These are phyloP conservation scores for Quercus variabilis DNA, from an alignment of 306 rosid species.

Conservation along the genomic window DNA sequence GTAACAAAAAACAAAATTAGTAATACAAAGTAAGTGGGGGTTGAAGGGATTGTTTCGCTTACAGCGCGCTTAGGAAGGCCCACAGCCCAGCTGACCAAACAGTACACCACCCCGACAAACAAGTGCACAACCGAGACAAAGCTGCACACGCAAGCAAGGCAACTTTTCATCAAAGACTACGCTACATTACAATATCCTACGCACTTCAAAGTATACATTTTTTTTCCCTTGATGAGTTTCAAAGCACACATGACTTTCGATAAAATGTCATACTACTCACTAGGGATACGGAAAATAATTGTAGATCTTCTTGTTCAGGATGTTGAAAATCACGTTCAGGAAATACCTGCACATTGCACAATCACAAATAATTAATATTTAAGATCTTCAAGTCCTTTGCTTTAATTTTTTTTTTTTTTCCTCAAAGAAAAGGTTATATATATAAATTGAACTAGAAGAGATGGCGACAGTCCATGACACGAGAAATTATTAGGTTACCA, in stretches of 20 bases:
- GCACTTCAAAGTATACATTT: too few relatives aligned
- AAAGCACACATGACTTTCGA: not conserved
- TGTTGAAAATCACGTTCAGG: constrained; percentile 57
- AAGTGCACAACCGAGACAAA: constrained; percentile 57
- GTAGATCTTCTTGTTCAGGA: constrained; percentile 52
- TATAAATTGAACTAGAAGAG: too few relatives aligned
- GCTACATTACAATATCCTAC: not conserved
- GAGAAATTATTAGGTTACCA: too few relatives aligned
- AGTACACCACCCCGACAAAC: constrained; percentile 46
- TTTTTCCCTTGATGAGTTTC: too few relatives aligned
- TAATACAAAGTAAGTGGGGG: not conserved
- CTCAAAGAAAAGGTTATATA: too few relatives aligned
- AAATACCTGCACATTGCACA: constrained; percentile 40
- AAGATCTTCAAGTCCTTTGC: not conserved
- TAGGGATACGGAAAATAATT: constrained; percentile 58
- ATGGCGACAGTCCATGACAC: too few relatives aligned
- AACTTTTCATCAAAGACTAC: too few relatives aligned
- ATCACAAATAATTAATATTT: not conserved
- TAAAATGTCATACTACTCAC: constrained; percentile 17
- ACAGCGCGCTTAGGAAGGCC: constrained; percentile 67
- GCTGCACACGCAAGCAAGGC: constrained; percentile 22
- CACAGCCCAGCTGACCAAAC: constrained; percentile 53
- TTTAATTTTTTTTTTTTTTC: too few relatives aligned
- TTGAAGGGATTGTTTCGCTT: constrained; percentile 9
- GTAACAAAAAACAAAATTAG: not conserved